A percentile compares a stretch with the other conserved stretches of the same genome.
Evolutionary conservation across 495 filamentous ascomycete species (phyloP).

Genomic region (Jackrogersella minutella): DNA sequence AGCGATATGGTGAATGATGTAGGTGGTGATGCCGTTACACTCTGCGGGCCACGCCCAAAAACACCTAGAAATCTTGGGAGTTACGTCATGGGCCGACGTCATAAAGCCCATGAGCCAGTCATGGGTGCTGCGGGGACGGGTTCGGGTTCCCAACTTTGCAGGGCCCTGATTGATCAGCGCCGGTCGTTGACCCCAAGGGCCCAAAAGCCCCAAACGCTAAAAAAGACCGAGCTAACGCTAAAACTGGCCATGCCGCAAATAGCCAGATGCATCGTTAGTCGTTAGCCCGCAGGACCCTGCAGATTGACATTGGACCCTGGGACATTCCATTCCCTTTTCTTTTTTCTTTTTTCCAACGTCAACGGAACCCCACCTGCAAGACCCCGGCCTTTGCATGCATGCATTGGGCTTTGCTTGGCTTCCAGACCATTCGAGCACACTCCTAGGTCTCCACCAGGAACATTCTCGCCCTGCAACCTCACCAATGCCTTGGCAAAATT

Average conservation of each 20-base stretch:
- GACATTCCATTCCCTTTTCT: too few relatives aligned
- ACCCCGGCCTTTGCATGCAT: conserved; percentile 18
- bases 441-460: conserved; percentile 14
- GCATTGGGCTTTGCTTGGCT: conserved; percentile 24
- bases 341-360: conserved; percentile 30
- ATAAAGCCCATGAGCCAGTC: conserved; percentile 20
- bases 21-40: conserved; percentile 42
- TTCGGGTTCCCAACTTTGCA: conserved; percentile 23
- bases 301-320: conserved; percentile 48
- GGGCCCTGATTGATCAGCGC: conserved; percentile 37
- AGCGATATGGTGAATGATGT: conserved; percentile 42
- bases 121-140: conserved; percentile 30
- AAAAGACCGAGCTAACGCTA: conserved; percentile 23
- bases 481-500: conserved; percentile 19
- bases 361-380: conserved; percentile 26
- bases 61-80: neutral
- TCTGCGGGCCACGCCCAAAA: conserved; percentile 18
- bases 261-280: conserved; percentile 30
- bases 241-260: conserved; percentile 35
- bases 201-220: too few relatives aligned
- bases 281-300: conserved; percentile 43
- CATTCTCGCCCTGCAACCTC: conserved; percentile 10
- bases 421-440: conserved; percentile 31
- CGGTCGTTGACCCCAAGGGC: conserved; percentile 3
- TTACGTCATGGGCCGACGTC: conserved; percentile 41